These are phyloP conservation scores for Colletotrichum graminicola DNA, from an alignment of 2,329 filamentous ascomycete species.

Conservation along the genomic window DNA sequence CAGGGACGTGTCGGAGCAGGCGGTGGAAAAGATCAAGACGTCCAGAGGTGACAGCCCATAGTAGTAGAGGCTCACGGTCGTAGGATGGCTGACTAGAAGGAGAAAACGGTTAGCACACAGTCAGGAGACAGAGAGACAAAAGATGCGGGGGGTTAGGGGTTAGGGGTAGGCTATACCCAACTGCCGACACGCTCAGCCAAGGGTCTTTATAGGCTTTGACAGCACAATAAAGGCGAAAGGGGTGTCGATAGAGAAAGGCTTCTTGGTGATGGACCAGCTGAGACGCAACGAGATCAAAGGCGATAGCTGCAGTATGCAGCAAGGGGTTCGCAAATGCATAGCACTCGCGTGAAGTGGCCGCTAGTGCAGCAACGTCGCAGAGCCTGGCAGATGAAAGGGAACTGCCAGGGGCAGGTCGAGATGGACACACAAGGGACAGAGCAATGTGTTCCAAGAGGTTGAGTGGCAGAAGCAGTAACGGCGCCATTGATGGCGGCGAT, in stretches of 20 bases:
- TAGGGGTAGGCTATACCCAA: not conserved
- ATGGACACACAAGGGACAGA: not conserved
- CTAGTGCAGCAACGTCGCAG: not conserved
- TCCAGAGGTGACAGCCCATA: not conserved
- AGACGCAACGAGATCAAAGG: not conserved
- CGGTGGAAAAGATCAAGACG: not conserved
- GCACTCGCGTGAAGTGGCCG: not conserved
- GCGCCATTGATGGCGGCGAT: not conserved
- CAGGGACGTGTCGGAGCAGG: not conserved
- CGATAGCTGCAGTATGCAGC: not conserved
- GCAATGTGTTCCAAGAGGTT: not conserved
- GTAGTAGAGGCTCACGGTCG: not conserved
- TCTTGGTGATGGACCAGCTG: not conserved
- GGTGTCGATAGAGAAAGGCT: not conserved
- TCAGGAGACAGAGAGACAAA: too few species aligned
- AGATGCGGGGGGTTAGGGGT: too few species aligned
- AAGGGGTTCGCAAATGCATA: not conserved
- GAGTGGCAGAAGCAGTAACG: not conserved
- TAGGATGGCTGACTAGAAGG: not conserved
- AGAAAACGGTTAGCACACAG: not conserved
- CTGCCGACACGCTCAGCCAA: not conserved
- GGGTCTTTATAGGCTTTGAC: not conserved
- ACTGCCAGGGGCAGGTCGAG: not conserved
- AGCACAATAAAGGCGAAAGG: not conserved
- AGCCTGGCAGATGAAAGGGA: not conserved